phyloP scores from a whole-genome alignment of 148 eudicot genomes.

The Camellia granthamiana region DNA sequence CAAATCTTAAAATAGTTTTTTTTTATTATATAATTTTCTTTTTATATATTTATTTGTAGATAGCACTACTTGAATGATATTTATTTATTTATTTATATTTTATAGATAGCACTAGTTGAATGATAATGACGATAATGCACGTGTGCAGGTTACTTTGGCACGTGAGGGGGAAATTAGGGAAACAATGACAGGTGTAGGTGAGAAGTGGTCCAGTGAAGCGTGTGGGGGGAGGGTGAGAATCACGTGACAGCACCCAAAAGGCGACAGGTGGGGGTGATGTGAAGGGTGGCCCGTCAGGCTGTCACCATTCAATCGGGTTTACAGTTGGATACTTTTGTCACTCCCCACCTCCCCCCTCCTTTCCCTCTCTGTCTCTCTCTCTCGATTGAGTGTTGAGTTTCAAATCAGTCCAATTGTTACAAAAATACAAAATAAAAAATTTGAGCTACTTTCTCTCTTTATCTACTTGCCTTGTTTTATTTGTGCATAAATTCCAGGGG shows the following conservation, averaged over 20 bases:
- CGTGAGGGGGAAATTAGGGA: background rate
- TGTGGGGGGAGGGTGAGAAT: constrained; percentile 35
- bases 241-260: constrained; percentile 32
- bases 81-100: no score
- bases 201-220: constrained; percentile 33
- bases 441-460: background rate
- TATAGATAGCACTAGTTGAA: no score
- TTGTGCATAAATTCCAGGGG: no score
- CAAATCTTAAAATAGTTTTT: no score
- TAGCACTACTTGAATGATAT: no score
- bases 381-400: background rate
- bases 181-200: background rate
- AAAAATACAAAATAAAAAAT: no score
- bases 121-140: background rate
- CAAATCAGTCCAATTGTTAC: background rate
- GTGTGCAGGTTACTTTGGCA: constrained; percentile 10
- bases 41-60: no score
- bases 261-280: constrained; percentile 16
- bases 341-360: no score
- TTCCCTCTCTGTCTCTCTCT: no score
- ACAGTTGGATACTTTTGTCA: constrained; percentile 18
- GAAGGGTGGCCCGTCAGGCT: constrained; percentile 29
- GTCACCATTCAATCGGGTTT: constrained; percentile 26
- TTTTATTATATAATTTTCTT: no score
- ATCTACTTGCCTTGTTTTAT: no score